Conservation (phyloP, 805 yeast genomes). For the Teunomyces tritomae region DNA sequence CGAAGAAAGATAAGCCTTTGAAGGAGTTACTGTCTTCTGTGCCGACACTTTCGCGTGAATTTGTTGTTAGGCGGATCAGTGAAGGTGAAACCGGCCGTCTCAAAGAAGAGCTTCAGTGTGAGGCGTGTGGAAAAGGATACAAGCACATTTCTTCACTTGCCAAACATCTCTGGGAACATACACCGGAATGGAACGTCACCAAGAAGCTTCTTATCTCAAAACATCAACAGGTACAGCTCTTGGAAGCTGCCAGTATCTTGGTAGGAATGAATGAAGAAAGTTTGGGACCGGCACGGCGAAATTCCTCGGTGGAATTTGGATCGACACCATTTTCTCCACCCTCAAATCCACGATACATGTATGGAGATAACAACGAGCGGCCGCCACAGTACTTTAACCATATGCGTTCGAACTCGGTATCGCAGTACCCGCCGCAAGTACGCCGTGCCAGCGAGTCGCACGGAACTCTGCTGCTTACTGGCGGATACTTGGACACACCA, state of each 20-base stretch:
- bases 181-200: constrained; percentile 91
- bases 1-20: neutral
- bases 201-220: constrained; percentile 77
- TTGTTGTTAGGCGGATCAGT: constrained; percentile 77
- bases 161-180: constrained; percentile 89
- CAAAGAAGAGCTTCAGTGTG: constrained; percentile 82
- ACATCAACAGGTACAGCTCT: constrained; percentile 82
- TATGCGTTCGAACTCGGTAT: constrained; percentile 40
- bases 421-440: constrained; percentile 42
- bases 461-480: constrained; percentile 12
- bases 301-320: neutral
- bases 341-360: neutral
- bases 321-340: constrained; percentile 1
- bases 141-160: constrained; percentile 87
- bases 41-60: constrained; percentile 56
- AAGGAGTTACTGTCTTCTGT: constrained; percentile 22
- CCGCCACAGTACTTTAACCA: constrained; percentile 1
- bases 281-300: neutral
- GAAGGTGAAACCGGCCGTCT: constrained; percentile 86
- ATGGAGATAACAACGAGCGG: no score
- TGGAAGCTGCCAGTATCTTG: constrained; percentile 74
- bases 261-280: constrained; percentile 65
- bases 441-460: constrained; percentile 6
- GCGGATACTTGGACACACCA: constrained; percentile 34
- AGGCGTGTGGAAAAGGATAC: constrained; percentile 89